Conservation (phyloP, 495 filamentous ascomycete species). For the Darksidea phi region DNA sequence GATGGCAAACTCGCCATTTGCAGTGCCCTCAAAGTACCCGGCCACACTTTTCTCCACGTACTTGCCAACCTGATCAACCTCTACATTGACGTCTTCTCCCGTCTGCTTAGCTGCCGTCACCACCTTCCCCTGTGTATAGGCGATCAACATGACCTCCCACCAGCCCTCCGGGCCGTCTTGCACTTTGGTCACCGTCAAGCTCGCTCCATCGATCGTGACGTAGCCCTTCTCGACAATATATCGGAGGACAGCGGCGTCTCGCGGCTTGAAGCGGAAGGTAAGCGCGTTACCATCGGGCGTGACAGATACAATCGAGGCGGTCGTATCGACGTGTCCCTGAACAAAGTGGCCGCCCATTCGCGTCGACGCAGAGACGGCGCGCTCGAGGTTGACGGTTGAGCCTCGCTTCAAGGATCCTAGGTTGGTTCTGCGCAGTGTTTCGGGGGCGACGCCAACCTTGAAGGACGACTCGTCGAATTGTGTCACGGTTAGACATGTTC, state of each 20-base stretch:
- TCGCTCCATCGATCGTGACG: slow-evolving; percentile 93
- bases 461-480: slow-evolving; percentile 67
- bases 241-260: slow-evolving; percentile 62
- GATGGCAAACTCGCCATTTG: slow-evolving; percentile 59
- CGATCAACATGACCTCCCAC: slow-evolving; percentile 98
- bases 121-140: slow-evolving; percentile 94
- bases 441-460: slow-evolving; percentile 92
- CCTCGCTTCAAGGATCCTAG: slow-evolving; percentile 64
- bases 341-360: slow-evolving; percentile 88
- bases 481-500: slow-evolving; percentile 88
- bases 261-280: slow-evolving; percentile 77
- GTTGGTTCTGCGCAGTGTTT: slow-evolving; percentile 95
- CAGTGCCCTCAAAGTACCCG: slow-evolving; percentile 60
- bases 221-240: slow-evolving; percentile 98
- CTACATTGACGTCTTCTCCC: slow-evolving; percentile 91
- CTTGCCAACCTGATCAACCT: slow-evolving; percentile 98
- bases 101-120: slow-evolving; percentile 75
- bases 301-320: slow-evolving; percentile 66
- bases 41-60: slow-evolving; percentile 94
- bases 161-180: slow-evolving; percentile 61
- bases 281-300: slow-evolving; percentile 82
- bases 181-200: slow-evolving; percentile 85
- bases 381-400: slow-evolving; percentile 82
- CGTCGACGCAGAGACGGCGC: slow-evolving; percentile 81
- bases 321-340: slow-evolving; percentile 93